A percentile compares a stretch with the other conserved stretches of the same genome.
These are phyloP conservation scores for Castanea sativa DNA, from an alignment of 306 rosid genomes.

Conservation along the genomic window DNA sequence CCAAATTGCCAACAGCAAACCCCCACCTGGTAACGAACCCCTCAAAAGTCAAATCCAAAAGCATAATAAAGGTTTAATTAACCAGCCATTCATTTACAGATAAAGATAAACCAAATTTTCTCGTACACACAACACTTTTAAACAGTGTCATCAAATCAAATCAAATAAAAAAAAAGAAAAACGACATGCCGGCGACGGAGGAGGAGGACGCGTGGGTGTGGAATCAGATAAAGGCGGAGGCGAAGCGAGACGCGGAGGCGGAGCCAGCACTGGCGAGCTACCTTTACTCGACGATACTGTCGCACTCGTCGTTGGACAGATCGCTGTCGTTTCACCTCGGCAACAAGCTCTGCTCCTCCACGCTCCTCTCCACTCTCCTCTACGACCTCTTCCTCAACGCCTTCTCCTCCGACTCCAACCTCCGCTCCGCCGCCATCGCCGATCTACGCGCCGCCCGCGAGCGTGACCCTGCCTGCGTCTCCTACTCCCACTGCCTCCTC, in stretches of 20 bases:
- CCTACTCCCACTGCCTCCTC: constrained; percentile 89
- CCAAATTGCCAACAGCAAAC: too few relatives aligned
- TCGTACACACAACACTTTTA: too few relatives aligned
- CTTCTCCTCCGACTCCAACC: constrained; percentile 56
- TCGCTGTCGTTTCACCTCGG: constrained; percentile 88
- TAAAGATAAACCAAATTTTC: too few relatives aligned
- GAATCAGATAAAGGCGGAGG: constrained; percentile 83
- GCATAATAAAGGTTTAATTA: too few relatives aligned
- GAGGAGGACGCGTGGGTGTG: constrained; percentile 71
- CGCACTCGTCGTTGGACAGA: constrained; percentile 72
- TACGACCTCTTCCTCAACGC: constrained; percentile 83
- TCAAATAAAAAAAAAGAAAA: too few relatives aligned
- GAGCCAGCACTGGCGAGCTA: constrained; percentile 96
- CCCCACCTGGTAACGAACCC: too few relatives aligned
- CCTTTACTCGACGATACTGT: constrained; percentile 84
- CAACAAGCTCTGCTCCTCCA: constrained; percentile 88
- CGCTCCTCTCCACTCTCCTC: constrained; percentile 88
- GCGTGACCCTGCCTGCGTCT: constrained; percentile 87
- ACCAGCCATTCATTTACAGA: too few relatives aligned
- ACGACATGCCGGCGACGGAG: constrained; percentile 46
- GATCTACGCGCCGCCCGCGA: constrained; percentile 74
- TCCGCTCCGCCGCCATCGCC: constrained; percentile 72
- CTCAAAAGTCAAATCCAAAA: too few relatives aligned
- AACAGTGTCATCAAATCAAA: too few relatives aligned
- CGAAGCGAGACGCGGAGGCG: constrained; percentile 76